These are phyloP conservation scores for Cytospora paraplurivora DNA, from an alignment of 2,329 filamentous ascomycete genomes.

Conservation along the genomic window DNA sequence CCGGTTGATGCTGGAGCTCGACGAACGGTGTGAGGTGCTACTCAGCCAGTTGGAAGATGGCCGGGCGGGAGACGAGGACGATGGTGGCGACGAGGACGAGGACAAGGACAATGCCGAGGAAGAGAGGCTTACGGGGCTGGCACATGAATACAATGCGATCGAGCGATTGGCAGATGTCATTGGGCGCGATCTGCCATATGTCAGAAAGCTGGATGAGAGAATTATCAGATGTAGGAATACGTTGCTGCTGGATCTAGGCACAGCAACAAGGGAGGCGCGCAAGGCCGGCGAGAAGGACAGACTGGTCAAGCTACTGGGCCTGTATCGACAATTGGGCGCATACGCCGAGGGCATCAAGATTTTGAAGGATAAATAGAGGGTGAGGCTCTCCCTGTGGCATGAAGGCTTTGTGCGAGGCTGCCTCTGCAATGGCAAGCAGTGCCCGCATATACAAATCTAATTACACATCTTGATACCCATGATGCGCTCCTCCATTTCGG, in stretches of 20 bases:
- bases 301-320: constrained; percentile 53
- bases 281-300: constrained; percentile 46
- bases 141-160: constrained; percentile 48
- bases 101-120: constrained; percentile 37
- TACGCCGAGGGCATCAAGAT: constrained; percentile 55
- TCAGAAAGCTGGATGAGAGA: constrained; percentile 55
- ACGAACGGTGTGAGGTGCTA: constrained; percentile 62
- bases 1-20: constrained; percentile 66
- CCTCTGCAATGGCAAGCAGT: background rate
- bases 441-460: background rate
- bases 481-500: background rate
- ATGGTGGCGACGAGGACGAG: constrained; percentile 38
- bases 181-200: constrained; percentile 51
- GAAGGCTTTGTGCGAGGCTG: background rate
- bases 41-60: constrained; percentile 57
- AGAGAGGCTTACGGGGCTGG: constrained; percentile 46
- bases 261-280: constrained; percentile 48
- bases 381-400: background rate
- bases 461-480: constrained; percentile 19
- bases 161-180: constrained; percentile 47
- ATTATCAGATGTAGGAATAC: constrained; percentile 57
- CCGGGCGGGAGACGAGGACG: constrained; percentile 36
- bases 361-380: constrained; percentile 44
- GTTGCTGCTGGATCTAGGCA: constrained; percentile 56
- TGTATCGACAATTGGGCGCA: constrained; percentile 57